Evolutionary conservation across 805 yeast species (phyloP).

Genomic region (Huiozyma naganishii): DNA sequence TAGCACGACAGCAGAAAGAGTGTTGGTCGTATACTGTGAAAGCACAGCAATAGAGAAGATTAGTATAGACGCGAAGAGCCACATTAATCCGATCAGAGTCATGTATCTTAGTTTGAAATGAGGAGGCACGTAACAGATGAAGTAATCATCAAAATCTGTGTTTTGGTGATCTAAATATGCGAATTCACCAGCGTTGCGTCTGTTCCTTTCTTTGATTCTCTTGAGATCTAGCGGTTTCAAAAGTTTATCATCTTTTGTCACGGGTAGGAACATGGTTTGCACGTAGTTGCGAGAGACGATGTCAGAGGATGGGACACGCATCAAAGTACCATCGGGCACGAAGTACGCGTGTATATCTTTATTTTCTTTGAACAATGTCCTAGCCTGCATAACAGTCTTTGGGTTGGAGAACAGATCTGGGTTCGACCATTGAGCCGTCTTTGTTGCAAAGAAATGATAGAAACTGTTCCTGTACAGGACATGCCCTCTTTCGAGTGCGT

Average conservation of each 20-base stretch:
- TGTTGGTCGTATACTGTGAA: constrained; percentile 12
- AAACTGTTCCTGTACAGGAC: constrained; percentile 42
- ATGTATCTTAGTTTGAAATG: constrained; percentile 50
- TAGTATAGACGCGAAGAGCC: constrained; percentile 35
- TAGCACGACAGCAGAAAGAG: constrained; percentile 5
- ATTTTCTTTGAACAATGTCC: constrained; percentile 33
- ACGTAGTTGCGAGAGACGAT: constrained; percentile 56
- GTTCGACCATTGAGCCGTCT: constrained; percentile 26
- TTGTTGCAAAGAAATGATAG: constrained; percentile 33
- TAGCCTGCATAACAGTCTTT: constrained; percentile 38
- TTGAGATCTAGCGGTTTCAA: constrained; percentile 30
- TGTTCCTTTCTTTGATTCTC: constrained; percentile 24
- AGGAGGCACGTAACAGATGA: constrained; percentile 83
- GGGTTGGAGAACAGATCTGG: constrained; percentile 52
- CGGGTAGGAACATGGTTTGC: constrained; percentile 65
- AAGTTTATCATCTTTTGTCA: constrained; percentile 65
- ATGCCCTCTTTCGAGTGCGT: constrained; percentile 60
- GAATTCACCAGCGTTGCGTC: constrained; percentile 34
- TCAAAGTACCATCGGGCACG: constrained; percentile 69
- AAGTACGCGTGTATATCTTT: constrained; percentile 42
- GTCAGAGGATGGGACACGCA: constrained; percentile 83
- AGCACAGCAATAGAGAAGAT: constrained; percentile 12
- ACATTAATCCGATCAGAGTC: constrained; percentile 29
- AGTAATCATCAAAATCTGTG: constrained; percentile 38
- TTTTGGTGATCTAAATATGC: constrained; percentile 34